phyloP scores from a whole-genome alignment of 805 yeast genomes.

The Saturnispora besseyi region DNA sequence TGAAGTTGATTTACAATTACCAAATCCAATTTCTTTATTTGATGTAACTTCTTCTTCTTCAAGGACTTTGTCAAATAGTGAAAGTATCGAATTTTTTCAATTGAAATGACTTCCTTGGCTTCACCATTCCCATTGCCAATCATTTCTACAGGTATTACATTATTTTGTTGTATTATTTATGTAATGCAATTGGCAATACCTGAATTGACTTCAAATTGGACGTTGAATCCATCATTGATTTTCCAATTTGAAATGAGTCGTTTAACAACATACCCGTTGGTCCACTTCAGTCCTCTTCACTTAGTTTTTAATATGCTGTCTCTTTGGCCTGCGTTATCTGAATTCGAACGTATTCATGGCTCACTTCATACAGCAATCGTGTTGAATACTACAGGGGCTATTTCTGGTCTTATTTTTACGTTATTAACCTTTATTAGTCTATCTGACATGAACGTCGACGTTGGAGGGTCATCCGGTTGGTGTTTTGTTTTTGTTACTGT shows the following conservation, averaged over 20 bases:
- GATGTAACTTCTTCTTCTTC: background rate
- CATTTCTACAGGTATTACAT: slow-evolving; percentile 9
- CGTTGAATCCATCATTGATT: slow-evolving; percentile 49
- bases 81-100: slow-evolving; percentile 4
- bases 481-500: slow-evolving; percentile 58
- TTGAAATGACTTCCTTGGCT: background rate
- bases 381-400: slow-evolving; percentile 59
- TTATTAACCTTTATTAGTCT: slow-evolving; percentile 42
- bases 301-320: slow-evolving; percentile 50
- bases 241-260: slow-evolving; percentile 39
- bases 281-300: slow-evolving; percentile 56
- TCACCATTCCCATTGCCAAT: slow-evolving; percentile 8
- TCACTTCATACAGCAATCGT: slow-evolving; percentile 81
- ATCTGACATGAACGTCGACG: slow-evolving; percentile 46
- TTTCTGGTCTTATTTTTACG: slow-evolving; percentile 59
- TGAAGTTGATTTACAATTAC: background rate
- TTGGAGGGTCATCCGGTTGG: slow-evolving; percentile 68
- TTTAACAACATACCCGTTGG: slow-evolving; percentile 65
- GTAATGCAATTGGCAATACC: background rate
- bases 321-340: slow-evolving; percentile 49
- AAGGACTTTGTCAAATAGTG: background rate
- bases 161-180: background rate
- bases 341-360: slow-evolving; percentile 67
- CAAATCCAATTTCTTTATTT: background rate
- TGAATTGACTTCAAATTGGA: slow-evolving; percentile 24